A percentile compares a stretch with the other conserved stretches of the same genome.
These are phyloP conservation scores for Elasticomyces elasticus DNA, from an alignment of 495 filamentous ascomycete genomes.

Conservation along the genomic window DNA sequence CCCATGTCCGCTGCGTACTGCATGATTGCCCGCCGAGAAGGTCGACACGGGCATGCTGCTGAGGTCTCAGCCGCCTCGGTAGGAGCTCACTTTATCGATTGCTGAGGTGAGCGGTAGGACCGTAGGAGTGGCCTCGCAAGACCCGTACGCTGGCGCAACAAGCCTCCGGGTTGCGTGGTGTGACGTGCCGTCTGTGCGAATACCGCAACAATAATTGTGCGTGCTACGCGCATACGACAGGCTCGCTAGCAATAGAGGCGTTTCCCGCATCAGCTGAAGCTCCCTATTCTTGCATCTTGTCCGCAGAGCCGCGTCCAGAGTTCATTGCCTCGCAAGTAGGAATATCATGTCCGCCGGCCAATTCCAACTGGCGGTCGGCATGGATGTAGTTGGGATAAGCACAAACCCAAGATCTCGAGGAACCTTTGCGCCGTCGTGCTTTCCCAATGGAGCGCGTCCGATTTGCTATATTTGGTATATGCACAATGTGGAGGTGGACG, in stretches of 20 bases:
- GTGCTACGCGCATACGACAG: not conserved
- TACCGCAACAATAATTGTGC: not conserved
- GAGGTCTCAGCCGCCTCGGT: not conserved
- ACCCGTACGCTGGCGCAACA: not conserved
- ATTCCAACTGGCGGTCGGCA: too few relatives aligned
- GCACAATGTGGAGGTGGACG: too few relatives aligned
- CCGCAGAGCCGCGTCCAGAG: not conserved
- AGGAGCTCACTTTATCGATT: not conserved
- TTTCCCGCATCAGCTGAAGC: not conserved
- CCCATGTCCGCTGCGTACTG: constrained; percentile 5
- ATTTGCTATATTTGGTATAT: too few relatives aligned
- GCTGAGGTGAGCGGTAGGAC: too few relatives aligned
- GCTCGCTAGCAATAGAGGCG: not conserved
- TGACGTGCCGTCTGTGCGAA: not conserved
- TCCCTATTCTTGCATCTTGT: not conserved
- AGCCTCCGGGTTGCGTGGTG: not conserved
- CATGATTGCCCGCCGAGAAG: constrained; percentile 4
- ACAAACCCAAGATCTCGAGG: too few relatives aligned
- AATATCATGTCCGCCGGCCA: too few relatives aligned
- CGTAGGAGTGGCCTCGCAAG: too few relatives aligned
- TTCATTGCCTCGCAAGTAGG: too few relatives aligned
- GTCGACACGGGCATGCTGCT: constrained; percentile 10
- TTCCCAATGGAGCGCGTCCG: too few relatives aligned
- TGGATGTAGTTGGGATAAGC: too few relatives aligned
- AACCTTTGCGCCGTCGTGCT: too few relatives aligned